Base-by-base conservation (phyloP, 805 yeast genomes). In the Brettanomyces nanus region DNA sequence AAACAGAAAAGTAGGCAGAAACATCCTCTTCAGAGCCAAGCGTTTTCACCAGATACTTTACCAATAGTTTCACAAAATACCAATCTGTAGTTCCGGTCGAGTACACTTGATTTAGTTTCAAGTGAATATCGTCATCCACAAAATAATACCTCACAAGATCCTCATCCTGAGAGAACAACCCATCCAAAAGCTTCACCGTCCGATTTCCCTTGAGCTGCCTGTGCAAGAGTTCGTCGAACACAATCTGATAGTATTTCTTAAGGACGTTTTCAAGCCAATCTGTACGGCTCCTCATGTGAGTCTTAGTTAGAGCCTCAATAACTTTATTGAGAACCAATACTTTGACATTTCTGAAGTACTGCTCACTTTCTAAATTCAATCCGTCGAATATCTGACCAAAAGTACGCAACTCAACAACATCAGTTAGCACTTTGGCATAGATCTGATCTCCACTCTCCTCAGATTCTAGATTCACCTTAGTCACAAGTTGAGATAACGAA, bases 401-500 rank as follows among this genome's bases (percentile, higher is more conserved):
- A 6, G 15, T n/a, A 6, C 19, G 11, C 9, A 20, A 26, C 9
- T 9, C 10, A 9, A 33, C 30, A 23, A 33, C n/a, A 3, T 25
- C 30, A 11, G 19, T 19, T 14, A 33, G 29, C 9, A 33, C 19
- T 11, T 15, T 17, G 13, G 13, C 19, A n/a, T 33, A 33, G 9
- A 33, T 14, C 2, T 15, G 14, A 34, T 34, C 27, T 2, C 17
- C 14, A n/a, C n/a, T n/a, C n/a, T n/a, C n/a, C n/a, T n/a, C n/a
- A 5, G 18, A 29, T 6, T 33, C 29, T 11, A 29, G n/a, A 23
- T 19, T 9, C 10, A 40, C 10, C 17, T 36, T 40, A 4, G 38
- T 28, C 9, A 47, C 40, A 10, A 53, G 28, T 15, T 52, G 56
- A 4, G 52, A 49, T 3, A 57, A 4, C 0, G 56, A 58, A 2